phyloP scores from a whole-genome alignment of 2,329 filamentous ascomycete genomes.

The Sphaerulina vaccinii region DNA sequence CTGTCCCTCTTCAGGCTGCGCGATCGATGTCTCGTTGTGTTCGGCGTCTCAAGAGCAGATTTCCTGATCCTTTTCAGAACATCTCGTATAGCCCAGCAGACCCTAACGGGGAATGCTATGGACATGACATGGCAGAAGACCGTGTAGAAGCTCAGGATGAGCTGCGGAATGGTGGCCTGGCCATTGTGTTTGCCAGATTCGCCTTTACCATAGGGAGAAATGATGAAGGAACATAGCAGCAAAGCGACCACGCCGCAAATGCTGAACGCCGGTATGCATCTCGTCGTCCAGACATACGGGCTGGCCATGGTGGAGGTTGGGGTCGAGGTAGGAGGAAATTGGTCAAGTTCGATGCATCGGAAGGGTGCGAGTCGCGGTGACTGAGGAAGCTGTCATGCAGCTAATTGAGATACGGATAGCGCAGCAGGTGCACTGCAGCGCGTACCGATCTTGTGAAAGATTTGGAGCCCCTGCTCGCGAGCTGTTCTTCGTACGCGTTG shows the following conservation, averaged over 20 bases:
- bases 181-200: conserved; percentile 29
- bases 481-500: neutral
- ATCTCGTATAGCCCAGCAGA: conserved; percentile 61
- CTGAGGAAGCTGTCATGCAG: neutral
- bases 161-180: conserved; percentile 31
- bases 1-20: conserved; percentile 25
- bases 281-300: conserved; percentile 31
- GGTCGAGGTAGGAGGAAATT: neutral
- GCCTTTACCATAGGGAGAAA: conserved; percentile 31
- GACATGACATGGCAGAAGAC: conserved; percentile 65
- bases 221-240: conserved; percentile 31
- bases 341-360: conserved; percentile 10
- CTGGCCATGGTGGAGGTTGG: conserved; percentile 18
- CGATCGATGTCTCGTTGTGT: conserved; percentile 22
- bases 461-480: neutral
- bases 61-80: conserved; percentile 46
- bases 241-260: conserved; percentile 26
- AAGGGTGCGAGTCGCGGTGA: conserved; percentile 1
- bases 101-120: conserved; percentile 61
- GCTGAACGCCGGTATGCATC: conserved; percentile 34
- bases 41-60: conserved; percentile 21
- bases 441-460: neutral
- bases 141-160: conserved; percentile 53
- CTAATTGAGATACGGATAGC: conserved; percentile 1
- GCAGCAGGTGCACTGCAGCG: conserved; percentile 7